A percentile compares a stretch with the other conserved stretches of the same genome.
These are phyloP conservation scores for Trypanosoma avium DNA, from an alignment of 208 protist species.

Conservation along the genomic window DNA sequence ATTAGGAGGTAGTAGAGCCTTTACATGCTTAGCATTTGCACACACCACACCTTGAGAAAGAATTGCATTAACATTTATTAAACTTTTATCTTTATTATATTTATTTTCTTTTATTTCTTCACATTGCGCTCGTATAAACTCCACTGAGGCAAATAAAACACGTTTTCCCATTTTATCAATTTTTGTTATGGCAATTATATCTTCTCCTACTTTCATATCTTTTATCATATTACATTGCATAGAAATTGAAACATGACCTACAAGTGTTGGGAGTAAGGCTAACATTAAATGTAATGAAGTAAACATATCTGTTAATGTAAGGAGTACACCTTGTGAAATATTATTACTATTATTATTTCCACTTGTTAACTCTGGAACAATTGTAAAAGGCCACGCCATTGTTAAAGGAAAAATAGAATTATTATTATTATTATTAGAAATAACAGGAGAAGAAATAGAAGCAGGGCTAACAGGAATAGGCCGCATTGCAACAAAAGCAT, in stretches of 20 bases:
- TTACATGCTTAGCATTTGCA: constrained; percentile 54
- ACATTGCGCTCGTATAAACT: constrained; percentile 43
- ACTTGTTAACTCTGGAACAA: not conserved
- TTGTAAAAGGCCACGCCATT: constrained; percentile 9
- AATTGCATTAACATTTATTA: constrained; percentile 17
- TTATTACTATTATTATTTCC: not conserved
- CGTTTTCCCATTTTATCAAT: constrained; percentile 55
- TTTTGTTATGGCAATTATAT: constrained; percentile 29
- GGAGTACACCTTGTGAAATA: constrained; percentile 7
- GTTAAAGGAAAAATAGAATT: not conserved
- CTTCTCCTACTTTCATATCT: constrained; percentile 23
- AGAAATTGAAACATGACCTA: constrained; percentile 43
- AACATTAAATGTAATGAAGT: constrained; percentile 35
- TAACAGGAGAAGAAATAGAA: not conserved
- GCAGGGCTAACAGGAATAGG: not conserved
- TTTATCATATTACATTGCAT: constrained; percentile 42
- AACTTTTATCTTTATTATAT: too few relatives aligned
- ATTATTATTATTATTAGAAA: not conserved
- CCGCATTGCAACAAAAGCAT: not conserved
- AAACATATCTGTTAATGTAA: constrained; percentile 29
- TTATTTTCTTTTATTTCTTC: too few relatives aligned
- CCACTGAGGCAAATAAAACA: constrained; percentile 43
- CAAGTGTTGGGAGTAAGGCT: constrained; percentile 21
- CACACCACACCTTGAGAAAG: constrained; percentile 26
- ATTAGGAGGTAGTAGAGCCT: constrained; percentile 33